Conservation (phyloP, 805 yeast species). For the Brettanomyces bruxellensis region DNA sequence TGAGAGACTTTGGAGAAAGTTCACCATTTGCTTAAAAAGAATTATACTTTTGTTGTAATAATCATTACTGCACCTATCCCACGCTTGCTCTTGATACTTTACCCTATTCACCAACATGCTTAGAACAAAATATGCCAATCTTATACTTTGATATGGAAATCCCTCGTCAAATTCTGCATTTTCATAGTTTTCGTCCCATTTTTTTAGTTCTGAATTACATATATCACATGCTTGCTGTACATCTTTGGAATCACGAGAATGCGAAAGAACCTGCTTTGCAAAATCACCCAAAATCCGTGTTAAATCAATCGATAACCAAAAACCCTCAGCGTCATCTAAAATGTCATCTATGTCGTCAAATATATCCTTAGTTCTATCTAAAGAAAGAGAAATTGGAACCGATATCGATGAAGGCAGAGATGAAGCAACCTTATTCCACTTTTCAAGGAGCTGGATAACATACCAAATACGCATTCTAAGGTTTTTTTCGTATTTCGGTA, state of each 20-base stretch:
- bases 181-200: conserved; percentile 2
- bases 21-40: conserved; percentile 2
- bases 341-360: conserved; percentile 6
- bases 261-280: not conserved
- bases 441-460: conserved; percentile 3
- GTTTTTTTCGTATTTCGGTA: conserved; percentile 5
- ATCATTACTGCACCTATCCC: conserved; percentile 1
- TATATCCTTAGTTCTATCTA: not conserved
- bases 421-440: conserved; percentile 4
- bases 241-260: not conserved
- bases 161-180: conserved; percentile 1
- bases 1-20: not conserved
- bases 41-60: conserved; percentile 1
- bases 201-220: not conserved
- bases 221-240: not conserved
- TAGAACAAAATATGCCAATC: not conserved
- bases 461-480: conserved; percentile 5
- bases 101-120: conserved; percentile 3
- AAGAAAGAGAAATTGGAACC: not conserved
- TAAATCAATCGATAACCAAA: conserved; percentile 1
- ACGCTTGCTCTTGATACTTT: not conserved
- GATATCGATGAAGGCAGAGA: conserved; percentile 4
- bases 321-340: conserved; percentile 1
- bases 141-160: conserved; percentile 4
- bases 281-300: conserved; percentile 3